Conservation (phyloP, 176 grass and related monocot species). For the Coix lacrymajobi region DNA sequence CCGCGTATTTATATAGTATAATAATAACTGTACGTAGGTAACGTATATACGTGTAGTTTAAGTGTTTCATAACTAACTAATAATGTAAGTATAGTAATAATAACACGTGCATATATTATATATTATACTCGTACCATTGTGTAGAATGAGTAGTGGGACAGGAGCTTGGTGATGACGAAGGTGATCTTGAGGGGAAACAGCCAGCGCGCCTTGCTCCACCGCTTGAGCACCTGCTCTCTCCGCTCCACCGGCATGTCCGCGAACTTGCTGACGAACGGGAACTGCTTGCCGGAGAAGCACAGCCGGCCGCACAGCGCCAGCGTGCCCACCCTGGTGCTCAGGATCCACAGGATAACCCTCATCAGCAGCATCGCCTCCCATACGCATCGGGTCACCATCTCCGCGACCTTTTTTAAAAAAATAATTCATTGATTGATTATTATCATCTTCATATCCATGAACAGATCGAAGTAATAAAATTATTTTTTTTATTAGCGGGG, state of each 20-base stretch:
- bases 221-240: constrained; percentile 44
- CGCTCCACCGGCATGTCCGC: constrained; percentile 55
- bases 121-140: too few species aligned
- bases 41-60: too few species aligned
- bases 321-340: constrained; percentile 56
- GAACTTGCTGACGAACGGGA: constrained; percentile 57
- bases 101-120: neutral
- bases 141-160: constrained; percentile 45
- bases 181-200: constrained; percentile 46
- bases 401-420: constrained; percentile 54
- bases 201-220: constrained; percentile 44
- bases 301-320: constrained; percentile 45
- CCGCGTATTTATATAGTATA: neutral
- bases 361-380: constrained; percentile 42
- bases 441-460: too few species aligned
- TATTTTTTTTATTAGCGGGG: too few species aligned
- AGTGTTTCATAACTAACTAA: neutral
- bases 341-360: constrained; percentile 44
- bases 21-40: neutral
- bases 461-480: too few species aligned
- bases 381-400: constrained; percentile 34
- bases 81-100: too few species aligned
- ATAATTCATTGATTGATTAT: too few species aligned
- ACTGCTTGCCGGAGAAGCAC: constrained; percentile 1
- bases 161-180: constrained; percentile 41